Evolutionary conservation across 495 filamentous ascomycete genomes (phyloP), one percentile per base, ranked within the genome.

Genomic region (Oleoguttula mirabilis): DNA sequence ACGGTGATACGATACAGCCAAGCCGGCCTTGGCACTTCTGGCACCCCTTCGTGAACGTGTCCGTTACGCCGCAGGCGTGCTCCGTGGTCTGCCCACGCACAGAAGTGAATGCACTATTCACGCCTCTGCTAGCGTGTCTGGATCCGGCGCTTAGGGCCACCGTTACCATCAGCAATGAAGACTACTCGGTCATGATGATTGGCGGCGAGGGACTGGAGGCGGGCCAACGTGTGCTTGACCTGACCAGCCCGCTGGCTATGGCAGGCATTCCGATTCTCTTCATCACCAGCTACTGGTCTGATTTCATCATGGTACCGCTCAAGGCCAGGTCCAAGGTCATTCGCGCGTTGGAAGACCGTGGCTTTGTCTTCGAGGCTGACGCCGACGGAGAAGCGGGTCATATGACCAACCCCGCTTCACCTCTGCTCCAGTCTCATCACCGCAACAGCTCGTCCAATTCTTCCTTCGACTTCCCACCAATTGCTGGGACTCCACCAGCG

Each of bases 181-280:
- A 82, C 36, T 95, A 82, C 60, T 75, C 87, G 19, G 84, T 86
- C 14, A 83, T 96, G 56, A 81, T 84, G 43, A 85, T 98, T 33
- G 80, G 80, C 39, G 83, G 81, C 25, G 78, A 87, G 45, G 88
- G 88, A 1, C 74, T 94, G 46, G 87, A 94, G 55, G 88, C 90
- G 15, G 87, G 88, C n/a, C 84, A 88, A 52, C 75, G 88, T 21
- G 90, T 98, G 2, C 69, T 94, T 37, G 90, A 96, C 54, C 60
- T 98, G 23, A 94, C 90, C 4, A 87, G 77, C 48, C 90, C 90
- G 2, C 68, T 98, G 14, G 90, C 90, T 10, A 65, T 95, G 59
- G 88, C 88, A 21, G 83, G 84, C 55, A 88, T 98, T 24, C 82
- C 90, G 28, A 93, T 98, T 49, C 95, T 96, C 61, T 96, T 98